Percentiles rank a stretch among this genome's conserved stretches.
Conservation (phyloP, 2,329 filamentous ascomycete genomes). For the Proliferodiscus dingleyae region DNA sequence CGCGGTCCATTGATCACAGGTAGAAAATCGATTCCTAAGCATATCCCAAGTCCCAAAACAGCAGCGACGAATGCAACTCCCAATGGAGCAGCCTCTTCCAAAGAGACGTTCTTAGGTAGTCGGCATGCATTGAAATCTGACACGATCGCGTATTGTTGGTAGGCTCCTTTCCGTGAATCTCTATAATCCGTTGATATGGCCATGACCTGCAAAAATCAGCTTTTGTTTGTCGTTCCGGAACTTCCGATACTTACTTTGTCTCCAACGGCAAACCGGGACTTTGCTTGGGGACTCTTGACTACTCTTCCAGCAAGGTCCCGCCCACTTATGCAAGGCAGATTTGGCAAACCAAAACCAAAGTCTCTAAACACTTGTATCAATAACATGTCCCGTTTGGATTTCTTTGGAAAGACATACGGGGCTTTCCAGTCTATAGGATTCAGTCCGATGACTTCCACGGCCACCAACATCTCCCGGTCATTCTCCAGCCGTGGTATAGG, state of each 20-base stretch:
- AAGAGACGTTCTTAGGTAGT: constrained; percentile 19
- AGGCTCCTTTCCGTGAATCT: constrained; percentile 28
- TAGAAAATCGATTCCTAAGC: constrained; percentile 62
- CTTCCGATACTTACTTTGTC: constrained; percentile 42
- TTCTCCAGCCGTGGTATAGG: constrained; percentile 41
- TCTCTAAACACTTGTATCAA: constrained; percentile 52
- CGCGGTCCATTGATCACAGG: constrained; percentile 35
- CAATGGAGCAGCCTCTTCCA: constrained; percentile 24
- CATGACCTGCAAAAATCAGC: constrained; percentile 30
- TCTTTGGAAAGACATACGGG: constrained; percentile 66
- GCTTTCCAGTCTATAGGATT: constrained; percentile 82
- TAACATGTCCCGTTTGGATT: constrained; percentile 57
- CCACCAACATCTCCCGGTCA: constrained; percentile 61
- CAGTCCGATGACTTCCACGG: constrained; percentile 54
- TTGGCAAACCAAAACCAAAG: constrained; percentile 29
- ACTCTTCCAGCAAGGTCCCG: constrained; percentile 62
- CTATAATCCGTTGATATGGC: constrained; percentile 30
- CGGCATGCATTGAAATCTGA: constrained; percentile 29
- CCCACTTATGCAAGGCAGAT: constrained; percentile 28
- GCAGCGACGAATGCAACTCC: constrained; percentile 51
- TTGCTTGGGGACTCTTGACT: constrained; percentile 39
- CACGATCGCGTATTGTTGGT: constrained; percentile 48
- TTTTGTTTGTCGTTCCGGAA: constrained; percentile 19
- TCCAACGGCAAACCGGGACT: constrained; percentile 47
- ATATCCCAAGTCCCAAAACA: constrained; percentile 61